A percentile compares a stretch with the other conserved stretches of the same genome.
Evolutionary conservation across 1,284 basidiomycete species (phyloP).

Genomic region (Sutorius eximius): DNA sequence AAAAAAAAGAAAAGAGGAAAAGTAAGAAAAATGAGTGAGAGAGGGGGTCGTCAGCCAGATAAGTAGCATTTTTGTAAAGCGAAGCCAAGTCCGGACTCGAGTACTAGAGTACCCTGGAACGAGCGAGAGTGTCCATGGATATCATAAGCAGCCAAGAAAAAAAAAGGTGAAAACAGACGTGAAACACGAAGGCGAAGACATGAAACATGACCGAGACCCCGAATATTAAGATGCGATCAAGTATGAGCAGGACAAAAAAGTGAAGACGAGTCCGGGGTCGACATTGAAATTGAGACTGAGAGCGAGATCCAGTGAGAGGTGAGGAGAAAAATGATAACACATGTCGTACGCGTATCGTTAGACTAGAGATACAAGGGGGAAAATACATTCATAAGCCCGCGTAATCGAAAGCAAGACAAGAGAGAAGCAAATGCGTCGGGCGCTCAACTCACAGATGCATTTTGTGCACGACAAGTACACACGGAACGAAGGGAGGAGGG

Average conservation of each 20-base stretch:
- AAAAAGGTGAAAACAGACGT: no score
- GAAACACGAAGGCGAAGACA: no score
- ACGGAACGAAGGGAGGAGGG: neutral
- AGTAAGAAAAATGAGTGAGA: no score
- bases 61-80: no score
- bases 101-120: no score
- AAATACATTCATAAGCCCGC: slow-evolving; percentile 14
- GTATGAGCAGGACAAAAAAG: neutral
- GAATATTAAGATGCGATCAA: neutral
- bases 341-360: slow-evolving; percentile 1
- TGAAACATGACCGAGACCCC: no score
- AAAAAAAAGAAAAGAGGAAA: no score
- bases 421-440: neutral
- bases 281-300: neutral
- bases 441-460: slow-evolving; percentile 21
- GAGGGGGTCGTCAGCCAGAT: no score
- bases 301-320: neutral
- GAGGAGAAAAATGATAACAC: slow-evolving; percentile 5
- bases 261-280: neutral
- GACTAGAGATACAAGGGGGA: slow-evolving; percentile 16
- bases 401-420: neutral
- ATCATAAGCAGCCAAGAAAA: no score
- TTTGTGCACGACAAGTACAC: neutral
- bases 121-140: no score
- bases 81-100: no score